These are phyloP conservation scores for Tetrapyrgos nigripes DNA, from an alignment of 1,284 basidiomycete species.

Conservation along the genomic window DNA sequence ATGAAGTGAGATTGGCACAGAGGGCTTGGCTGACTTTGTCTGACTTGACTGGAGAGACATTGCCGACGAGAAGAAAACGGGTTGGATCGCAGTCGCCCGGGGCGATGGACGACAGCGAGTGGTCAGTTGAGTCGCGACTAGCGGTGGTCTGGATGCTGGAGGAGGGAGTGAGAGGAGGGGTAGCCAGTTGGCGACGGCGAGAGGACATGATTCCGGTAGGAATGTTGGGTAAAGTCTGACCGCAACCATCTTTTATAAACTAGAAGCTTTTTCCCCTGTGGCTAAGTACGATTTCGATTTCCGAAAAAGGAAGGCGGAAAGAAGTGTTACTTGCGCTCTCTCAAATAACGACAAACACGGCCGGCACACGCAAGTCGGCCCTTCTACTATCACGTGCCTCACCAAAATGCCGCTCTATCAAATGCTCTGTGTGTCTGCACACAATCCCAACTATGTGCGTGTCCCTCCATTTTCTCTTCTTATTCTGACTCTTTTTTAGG, in stretches of 20 bases:
- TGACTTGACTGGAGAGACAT: constrained; percentile 39
- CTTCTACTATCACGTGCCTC: constrained; percentile 4
- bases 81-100: constrained; percentile 28
- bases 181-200: constrained; percentile 40
- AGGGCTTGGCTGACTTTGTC: constrained; percentile 43
- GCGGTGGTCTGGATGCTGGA: constrained; percentile 49
- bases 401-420: constrained; percentile 85
- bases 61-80: constrained; percentile 52
- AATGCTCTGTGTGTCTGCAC: constrained; percentile 79
- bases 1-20: constrained; percentile 13
- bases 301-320: too few relatives aligned
- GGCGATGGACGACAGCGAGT: neutral
- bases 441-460: constrained; percentile 75
- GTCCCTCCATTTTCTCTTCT: neutral
- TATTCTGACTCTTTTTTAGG: constrained; percentile 44
- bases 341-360: too few relatives aligned
- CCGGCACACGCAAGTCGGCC: too few relatives aligned
- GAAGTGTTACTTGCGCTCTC: too few relatives aligned
- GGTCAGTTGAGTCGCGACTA: constrained; percentile 32
- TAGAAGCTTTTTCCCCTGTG: too few relatives aligned
- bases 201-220: neutral
- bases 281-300: too few relatives aligned
- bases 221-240: too few relatives aligned
- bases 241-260: too few relatives aligned
- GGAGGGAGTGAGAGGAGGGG: constrained; percentile 64